Evolutionary conservation across 352 stramenopile genomes (phyloP).

Genomic region (Globisporangium mamillatum): DNA sequence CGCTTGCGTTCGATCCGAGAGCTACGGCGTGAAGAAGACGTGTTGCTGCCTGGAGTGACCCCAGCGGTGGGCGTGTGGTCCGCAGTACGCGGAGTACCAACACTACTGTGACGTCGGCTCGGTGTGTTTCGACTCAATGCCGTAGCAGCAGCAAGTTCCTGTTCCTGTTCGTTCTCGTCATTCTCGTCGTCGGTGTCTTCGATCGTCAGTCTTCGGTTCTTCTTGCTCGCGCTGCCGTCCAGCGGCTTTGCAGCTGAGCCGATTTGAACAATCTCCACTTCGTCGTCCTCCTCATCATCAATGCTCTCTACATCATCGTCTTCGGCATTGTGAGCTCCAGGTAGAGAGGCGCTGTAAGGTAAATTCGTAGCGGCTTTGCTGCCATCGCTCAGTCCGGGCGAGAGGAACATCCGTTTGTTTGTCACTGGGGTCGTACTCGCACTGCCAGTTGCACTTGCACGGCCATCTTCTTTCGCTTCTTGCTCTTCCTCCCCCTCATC

Average conservation of each 20-base stretch:
- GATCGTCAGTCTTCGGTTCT: constrained; percentile 35
- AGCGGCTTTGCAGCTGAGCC: constrained; percentile 19
- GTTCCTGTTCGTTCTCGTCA: not conserved
- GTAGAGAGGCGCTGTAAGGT: not conserved
- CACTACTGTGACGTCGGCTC: constrained; percentile 7
- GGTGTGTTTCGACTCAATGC: constrained; percentile 5
- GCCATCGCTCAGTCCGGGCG: not conserved
- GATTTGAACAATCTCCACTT: constrained; percentile 52
- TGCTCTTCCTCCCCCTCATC: constrained; percentile 2
- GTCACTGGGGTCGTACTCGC: not conserved
- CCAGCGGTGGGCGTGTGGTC: not conserved
- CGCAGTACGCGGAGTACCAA: not conserved
- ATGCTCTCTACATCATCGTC: not conserved
- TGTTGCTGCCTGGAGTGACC: constrained; percentile 15
- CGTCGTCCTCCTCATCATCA: constrained; percentile 41
- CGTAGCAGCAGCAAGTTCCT: constrained; percentile 4
- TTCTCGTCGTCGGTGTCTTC: constrained; percentile 63
- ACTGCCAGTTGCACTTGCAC: not conserved
- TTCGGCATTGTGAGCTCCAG: not conserved
- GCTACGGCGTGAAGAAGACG: constrained; percentile 51
- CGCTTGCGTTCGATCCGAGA: constrained; percentile 59
- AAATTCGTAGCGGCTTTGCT: not conserved
- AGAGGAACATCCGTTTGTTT: constrained; percentile 4
- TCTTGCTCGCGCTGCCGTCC: constrained; percentile 27
- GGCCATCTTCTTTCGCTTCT: not conserved